phyloP scores from a whole-genome alignment of 805 yeast species.

The Ogataea haglerorum region DNA sequence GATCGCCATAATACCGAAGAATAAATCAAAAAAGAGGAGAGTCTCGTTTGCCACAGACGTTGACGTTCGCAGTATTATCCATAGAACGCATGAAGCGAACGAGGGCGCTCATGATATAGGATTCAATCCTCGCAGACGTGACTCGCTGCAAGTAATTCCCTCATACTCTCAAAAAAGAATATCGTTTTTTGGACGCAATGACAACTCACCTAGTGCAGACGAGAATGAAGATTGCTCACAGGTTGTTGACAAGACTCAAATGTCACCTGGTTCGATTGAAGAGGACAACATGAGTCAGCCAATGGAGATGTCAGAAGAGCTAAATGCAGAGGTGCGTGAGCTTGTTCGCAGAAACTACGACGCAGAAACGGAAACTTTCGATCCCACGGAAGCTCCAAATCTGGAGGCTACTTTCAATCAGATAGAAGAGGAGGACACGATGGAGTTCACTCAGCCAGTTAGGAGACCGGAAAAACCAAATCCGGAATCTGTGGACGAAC shows the following conservation, averaged over 20 bases:
- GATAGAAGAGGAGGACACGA: conserved; percentile 15
- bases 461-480: background rate
- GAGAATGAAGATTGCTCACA: conserved; percentile 16
- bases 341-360: conserved; percentile 3
- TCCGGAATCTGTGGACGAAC: background rate
- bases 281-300: conserved; percentile 28
- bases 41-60: conserved; percentile 80
- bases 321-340: conserved; percentile 5
- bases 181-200: background rate
- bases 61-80: conserved; percentile 48
- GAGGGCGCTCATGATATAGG: background rate
- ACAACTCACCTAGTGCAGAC: background rate
- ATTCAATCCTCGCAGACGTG: conserved; percentile 28
- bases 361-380: background rate
- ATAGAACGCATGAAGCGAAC: conserved; percentile 36
- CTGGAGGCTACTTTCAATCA: conserved; percentile 12
- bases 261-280: conserved; percentile 13
- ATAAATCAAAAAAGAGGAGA: conserved; percentile 39
- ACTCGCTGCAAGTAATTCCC: conserved; percentile 32
- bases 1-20: conserved; percentile 35
- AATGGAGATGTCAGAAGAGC: conserved; percentile 25
- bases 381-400: background rate
- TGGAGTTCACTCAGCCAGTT: conserved; percentile 9
- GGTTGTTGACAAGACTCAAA: conserved; percentile 9
- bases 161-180: conserved; percentile 11